A percentile compares a stretch with the other conserved stretches of the same genome.
Evolutionary conservation across 495 filamentous ascomycete species (phyloP).

Genomic region (Neurospora intermedia): DNA sequence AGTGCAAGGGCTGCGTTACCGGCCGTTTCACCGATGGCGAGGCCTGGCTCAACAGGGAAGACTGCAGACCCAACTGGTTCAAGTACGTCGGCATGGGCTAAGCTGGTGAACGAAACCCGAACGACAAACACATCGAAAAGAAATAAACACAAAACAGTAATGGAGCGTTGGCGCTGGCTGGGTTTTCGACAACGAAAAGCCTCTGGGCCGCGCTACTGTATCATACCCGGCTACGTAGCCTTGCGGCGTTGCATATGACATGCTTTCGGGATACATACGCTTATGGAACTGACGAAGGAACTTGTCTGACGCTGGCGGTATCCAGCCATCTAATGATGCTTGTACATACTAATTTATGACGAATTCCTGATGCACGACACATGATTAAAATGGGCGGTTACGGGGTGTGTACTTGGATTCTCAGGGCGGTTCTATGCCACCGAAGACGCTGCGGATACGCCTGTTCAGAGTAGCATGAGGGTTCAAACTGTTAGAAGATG

Average conservation of each 20-base stretch:
- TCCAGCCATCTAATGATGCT: neutral
- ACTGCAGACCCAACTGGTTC: conserved; percentile 96
- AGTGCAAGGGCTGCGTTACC: conserved; percentile 79
- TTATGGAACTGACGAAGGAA: conserved; percentile 2
- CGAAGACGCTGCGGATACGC: neutral
- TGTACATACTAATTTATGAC: conserved; percentile 6
- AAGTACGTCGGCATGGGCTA: conserved; percentile 79
- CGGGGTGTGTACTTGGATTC: neutral
- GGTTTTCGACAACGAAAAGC: neutral
- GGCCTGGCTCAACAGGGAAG: conserved; percentile 71
- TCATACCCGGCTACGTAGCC: neutral
- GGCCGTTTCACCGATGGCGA: conserved; percentile 85
- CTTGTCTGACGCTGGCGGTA: conserved; percentile 7
- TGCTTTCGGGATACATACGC: conserved; percentile 3
- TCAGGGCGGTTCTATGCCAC: neutral
- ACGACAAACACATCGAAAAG: neutral
- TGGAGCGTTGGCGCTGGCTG: neutral
- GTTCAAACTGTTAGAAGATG: neutral
- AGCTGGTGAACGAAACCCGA: neutral
- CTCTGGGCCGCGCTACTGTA: neutral
- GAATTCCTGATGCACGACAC: neutral
- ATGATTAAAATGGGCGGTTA: neutral
- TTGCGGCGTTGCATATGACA: neutral
- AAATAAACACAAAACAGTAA: neutral
- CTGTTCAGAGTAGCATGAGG: neutral